These are phyloP conservation scores for Somion occarium DNA, from an alignment of 1,284 basidiomycete genomes.

Conservation along the genomic window DNA sequence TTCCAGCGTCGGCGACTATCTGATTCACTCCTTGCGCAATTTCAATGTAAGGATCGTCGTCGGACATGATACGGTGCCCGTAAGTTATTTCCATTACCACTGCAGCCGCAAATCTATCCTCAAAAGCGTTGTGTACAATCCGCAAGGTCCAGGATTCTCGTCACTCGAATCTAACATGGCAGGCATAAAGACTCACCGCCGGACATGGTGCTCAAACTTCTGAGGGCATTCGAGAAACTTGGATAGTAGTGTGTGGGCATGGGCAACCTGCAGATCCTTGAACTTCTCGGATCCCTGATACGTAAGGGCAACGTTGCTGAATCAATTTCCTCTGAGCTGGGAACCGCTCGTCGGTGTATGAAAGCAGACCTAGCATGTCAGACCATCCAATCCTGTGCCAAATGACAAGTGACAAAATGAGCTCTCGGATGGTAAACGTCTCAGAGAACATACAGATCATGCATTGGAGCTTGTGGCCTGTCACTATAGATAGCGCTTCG, in stretches of 20 bases:
- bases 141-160: too few species aligned
- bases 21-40: background rate
- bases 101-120: background rate
- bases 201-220: background rate
- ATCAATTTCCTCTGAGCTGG: background rate
- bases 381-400: conserved; percentile 13
- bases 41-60: conserved; percentile 1
- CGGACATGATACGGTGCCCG: conserved; percentile 1
- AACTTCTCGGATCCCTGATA: background rate
- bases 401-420: background rate
- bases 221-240: background rate
- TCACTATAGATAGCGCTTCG: conserved; percentile 17
- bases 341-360: background rate
- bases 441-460: conserved; percentile 11
- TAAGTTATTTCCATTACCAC: conserved; percentile 4
- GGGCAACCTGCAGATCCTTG: background rate
- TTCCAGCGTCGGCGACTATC: background rate
- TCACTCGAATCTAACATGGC: background rate
- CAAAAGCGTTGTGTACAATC: too few species aligned
- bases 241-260: background rate
- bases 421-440: background rate
- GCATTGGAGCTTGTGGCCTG: conserved; percentile 8
- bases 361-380: background rate
- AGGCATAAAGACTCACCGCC: background rate
- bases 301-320: background rate